Percentiles rank a stretch among this genome's conserved stretches.
Conservation (phyloP, 2,329 filamentous ascomycete genomes). For the Microsporum audouinii region DNA sequence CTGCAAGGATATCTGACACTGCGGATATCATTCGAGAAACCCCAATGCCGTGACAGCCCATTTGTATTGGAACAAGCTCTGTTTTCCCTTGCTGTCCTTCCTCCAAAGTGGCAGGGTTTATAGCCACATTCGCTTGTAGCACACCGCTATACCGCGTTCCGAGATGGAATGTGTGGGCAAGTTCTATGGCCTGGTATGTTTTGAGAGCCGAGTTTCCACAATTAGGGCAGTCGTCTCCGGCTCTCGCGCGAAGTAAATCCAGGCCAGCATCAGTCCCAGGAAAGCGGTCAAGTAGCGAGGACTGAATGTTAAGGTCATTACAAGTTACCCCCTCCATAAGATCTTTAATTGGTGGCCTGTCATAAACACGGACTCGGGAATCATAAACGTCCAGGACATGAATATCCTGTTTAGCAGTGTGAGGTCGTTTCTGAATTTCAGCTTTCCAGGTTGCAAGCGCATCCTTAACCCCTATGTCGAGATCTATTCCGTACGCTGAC, state of each 20-base stretch:
- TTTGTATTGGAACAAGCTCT: slow-evolving; percentile 53
- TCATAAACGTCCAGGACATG: slow-evolving; percentile 32
- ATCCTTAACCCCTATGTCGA: slow-evolving; percentile 61
- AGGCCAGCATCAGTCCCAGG: slow-evolving; percentile 36
- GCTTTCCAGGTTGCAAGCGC: slow-evolving; percentile 42
- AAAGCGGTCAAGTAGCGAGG: slow-evolving; percentile 28
- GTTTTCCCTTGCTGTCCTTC: not conserved
- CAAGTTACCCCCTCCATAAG: slow-evolving; percentile 16
- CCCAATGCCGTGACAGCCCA: slow-evolving; percentile 96
- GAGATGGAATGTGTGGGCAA: slow-evolving; percentile 91
- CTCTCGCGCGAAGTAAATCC: slow-evolving; percentile 53
- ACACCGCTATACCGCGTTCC: slow-evolving; percentile 77
- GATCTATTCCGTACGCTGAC: slow-evolving; percentile 44
- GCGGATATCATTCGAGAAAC: slow-evolving; percentile 83
- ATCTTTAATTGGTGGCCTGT: slow-evolving; percentile 30
- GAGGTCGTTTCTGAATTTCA: not conserved
- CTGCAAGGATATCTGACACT: slow-evolving; percentile 63
- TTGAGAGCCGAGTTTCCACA: slow-evolving; percentile 55
- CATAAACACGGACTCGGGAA: slow-evolving; percentile 29
- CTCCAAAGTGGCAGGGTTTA: slow-evolving; percentile 25
- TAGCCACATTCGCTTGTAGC: slow-evolving; percentile 51
- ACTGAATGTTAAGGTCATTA: slow-evolving; percentile 22
- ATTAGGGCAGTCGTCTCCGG: slow-evolving; percentile 61
- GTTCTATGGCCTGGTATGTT: slow-evolving; percentile 65
- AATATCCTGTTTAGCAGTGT: slow-evolving; percentile 1